These are phyloP conservation scores for Chlorella variabilis DNA, from an alignment of 163 green algal species.

Conservation along the genomic window DNA sequence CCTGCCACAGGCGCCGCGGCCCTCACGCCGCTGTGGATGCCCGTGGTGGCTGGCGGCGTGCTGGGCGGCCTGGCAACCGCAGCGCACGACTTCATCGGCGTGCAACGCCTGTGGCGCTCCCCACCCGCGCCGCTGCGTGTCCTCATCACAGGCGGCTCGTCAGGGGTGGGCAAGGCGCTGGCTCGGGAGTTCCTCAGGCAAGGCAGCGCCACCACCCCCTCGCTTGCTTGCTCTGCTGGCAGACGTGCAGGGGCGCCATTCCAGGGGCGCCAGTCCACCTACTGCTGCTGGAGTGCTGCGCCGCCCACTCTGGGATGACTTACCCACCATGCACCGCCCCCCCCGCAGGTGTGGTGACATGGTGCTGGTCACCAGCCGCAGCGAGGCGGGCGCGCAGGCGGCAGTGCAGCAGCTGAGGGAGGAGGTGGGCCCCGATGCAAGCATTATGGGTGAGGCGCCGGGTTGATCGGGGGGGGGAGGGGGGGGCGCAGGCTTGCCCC, in stretches of 20 bases:
- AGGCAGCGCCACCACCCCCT: neutral
- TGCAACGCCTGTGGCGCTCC: constrained; percentile 58
- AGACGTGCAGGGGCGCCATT: neutral
- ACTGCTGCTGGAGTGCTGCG: neutral
- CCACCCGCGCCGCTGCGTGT: constrained; percentile 67
- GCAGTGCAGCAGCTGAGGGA: constrained; percentile 56
- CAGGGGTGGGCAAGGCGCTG: constrained; percentile 80
- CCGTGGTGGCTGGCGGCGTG: constrained; percentile 52
- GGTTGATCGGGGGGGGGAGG: neutral
- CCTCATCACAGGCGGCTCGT: constrained; percentile 72
- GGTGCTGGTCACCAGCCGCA: constrained; percentile 76
- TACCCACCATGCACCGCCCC: too few species aligned
- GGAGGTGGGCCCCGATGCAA: constrained; percentile 44
- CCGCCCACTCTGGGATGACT: neutral
- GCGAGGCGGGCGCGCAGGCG: constrained; percentile 30
- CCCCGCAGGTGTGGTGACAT: constrained; percentile 63
- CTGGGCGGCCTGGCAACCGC: constrained; percentile 63
- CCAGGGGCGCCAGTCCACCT: neutral
- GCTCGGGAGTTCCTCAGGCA: constrained; percentile 74
- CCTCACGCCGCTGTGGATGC: constrained; percentile 51
- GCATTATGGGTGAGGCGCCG: neutral
- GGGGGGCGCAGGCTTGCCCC: too few species aligned
- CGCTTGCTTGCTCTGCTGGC: neutral
- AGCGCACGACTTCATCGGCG: constrained; percentile 57
- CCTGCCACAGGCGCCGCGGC: neutral